These are phyloP conservation scores for Monosporascus ibericus DNA, from an alignment of 2,329 filamentous ascomycete species.

Conservation along the genomic window DNA sequence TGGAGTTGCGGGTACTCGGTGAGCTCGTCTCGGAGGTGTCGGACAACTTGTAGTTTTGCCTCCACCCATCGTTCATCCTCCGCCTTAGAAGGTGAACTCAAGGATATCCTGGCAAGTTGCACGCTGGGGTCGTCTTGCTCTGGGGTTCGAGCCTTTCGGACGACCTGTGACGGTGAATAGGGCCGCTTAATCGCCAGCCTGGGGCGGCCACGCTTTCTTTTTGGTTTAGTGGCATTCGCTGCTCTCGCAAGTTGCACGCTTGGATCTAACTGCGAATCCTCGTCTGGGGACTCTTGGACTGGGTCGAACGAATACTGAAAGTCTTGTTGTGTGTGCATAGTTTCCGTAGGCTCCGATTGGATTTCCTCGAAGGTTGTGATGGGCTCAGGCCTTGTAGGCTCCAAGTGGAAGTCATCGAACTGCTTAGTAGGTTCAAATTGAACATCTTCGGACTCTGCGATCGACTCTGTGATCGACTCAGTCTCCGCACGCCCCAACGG, in stretches of 20 bases:
- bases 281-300: constrained; percentile 8
- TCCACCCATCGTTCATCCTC: constrained; percentile 26
- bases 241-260: constrained; percentile 21
- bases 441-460: too few relatives aligned
- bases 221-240: constrained; percentile 13
- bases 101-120: constrained; percentile 19
- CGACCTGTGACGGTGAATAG: constrained; percentile 6
- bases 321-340: constrained; percentile 4
- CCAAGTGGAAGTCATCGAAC: too few relatives aligned
- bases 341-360: constrained; percentile 2
- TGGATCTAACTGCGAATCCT: constrained; percentile 10
- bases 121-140: constrained; percentile 17
- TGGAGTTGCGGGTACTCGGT: constrained; percentile 49
- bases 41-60: constrained; percentile 40
- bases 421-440: too few relatives aligned
- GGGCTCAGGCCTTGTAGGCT: constrained; percentile 2
- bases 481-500: too few relatives aligned
- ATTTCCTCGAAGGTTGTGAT: not conserved
- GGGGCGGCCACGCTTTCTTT: constrained; percentile 7
- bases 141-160: constrained; percentile 7
- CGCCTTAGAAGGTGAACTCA: constrained; percentile 15
- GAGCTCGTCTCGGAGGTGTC: constrained; percentile 41
- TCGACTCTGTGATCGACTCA: too few relatives aligned
- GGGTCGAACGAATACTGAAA: not conserved
- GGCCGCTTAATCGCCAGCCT: constrained; percentile 2